A percentile compares a stretch with the other conserved stretches of the same genome.
Evolutionary conservation across 495 filamentous ascomycete species (phyloP).

Genomic region (Penicillium goetzii): DNA sequence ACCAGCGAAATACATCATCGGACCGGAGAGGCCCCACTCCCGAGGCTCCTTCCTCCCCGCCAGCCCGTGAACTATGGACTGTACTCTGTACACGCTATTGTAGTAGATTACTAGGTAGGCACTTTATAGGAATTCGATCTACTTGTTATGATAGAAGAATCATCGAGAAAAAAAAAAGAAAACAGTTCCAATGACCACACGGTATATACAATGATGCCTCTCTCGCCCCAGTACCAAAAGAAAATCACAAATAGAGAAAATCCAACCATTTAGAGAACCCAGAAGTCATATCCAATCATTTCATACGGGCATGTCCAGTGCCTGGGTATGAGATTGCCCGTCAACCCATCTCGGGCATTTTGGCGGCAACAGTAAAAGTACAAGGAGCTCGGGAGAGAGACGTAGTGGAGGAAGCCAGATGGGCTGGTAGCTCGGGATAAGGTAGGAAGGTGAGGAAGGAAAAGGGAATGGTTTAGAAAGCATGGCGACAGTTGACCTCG

Average conservation of each 20-base stretch:
- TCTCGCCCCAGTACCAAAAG: constrained; percentile 15
- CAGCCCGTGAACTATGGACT: background rate
- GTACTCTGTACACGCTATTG: background rate
- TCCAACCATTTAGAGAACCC: constrained; percentile 30
- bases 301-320: constrained; percentile 42
- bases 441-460: constrained; percentile 23
- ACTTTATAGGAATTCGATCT: background rate
- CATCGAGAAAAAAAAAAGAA: background rate
- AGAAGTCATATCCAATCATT: constrained; percentile 45
- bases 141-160: background rate
- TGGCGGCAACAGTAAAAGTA: constrained; percentile 43
- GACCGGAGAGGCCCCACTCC: constrained; percentile 23
- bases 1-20: constrained; percentile 38
- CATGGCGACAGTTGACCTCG: constrained; percentile 31
- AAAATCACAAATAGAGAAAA: constrained; percentile 20
- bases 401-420: constrained; percentile 16
- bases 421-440: constrained; percentile 17
- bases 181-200: constrained; percentile 14
- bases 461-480: constrained; percentile 12
- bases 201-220: constrained; percentile 36
- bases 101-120: background rate
- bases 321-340: constrained; percentile 32
- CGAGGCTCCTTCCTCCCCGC: background rate
- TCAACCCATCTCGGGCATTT: constrained; percentile 34
- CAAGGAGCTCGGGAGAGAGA: constrained; percentile 26